Percentiles rank a stretch among this genome's conserved stretches.
These are phyloP conservation scores for Cicer chorassanicum DNA, from an alignment of 306 rosid species.

Conservation along the genomic window DNA sequence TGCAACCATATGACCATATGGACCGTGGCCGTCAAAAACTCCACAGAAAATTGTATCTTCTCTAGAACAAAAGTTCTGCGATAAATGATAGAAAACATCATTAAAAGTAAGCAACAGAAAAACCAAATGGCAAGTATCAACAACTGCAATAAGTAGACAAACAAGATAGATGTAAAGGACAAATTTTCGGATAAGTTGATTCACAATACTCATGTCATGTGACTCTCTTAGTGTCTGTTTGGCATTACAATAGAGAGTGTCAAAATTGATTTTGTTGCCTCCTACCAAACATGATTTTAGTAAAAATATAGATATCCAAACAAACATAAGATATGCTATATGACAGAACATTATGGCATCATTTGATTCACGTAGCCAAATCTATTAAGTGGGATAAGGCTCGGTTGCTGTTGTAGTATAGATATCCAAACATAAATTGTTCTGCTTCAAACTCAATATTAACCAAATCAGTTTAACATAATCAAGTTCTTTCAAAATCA, in stretches of 20 bases:
- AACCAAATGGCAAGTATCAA: slow-evolving; percentile 36
- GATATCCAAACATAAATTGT: neutral
- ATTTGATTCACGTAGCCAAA: too few relatives aligned
- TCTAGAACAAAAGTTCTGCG: slow-evolving; percentile 88
- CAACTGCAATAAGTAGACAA: neutral
- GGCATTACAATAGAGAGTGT: neutral
- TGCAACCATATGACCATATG: slow-evolving; percentile 97
- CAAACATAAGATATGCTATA: too few relatives aligned
- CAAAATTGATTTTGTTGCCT: neutral
- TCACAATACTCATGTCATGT: neutral
- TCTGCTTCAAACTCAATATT: slow-evolving; percentile 9
- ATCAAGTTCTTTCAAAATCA: neutral
- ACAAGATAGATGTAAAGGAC: too few relatives aligned
- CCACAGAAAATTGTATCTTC: slow-evolving; percentile 89
- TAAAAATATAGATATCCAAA: too few relatives aligned
- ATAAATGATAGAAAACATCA: slow-evolving; percentile 28
- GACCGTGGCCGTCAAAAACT: slow-evolving; percentile 99
- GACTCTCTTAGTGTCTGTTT: neutral
- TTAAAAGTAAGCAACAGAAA: slow-evolving; percentile 25
- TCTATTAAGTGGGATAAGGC: too few relatives aligned
- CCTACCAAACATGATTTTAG: neutral
- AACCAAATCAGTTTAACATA: neutral
- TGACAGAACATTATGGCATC: too few relatives aligned
- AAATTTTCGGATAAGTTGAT: slow-evolving; percentile 1
- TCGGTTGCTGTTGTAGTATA: neutral